Evolutionary conservation across 164 flowering plant genomes (phyloP), one percentile per base, ranked within the genome.

Genomic region (Platanus orientalis): DNA sequence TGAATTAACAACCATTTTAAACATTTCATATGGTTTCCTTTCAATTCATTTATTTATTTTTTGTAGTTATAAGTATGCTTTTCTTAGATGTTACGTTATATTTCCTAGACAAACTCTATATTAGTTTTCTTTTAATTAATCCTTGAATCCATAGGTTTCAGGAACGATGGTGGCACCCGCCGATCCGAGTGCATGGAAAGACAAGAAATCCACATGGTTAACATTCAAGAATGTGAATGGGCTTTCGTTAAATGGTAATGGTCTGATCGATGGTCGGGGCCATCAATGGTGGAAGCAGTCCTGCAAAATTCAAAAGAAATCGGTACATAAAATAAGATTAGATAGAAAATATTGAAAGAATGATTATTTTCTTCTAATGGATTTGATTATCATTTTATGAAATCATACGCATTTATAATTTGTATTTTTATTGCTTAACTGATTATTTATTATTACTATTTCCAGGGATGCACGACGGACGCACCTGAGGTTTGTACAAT

Each of bases 241-340:
- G 1, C 68, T 69, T 4, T 17, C 20, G 1, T 27, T 69, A 9
- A 12, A 24, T 30, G 73, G 73, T 11, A 7, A 30, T 20, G 67
- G 72, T 26, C 19, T n/a, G 5, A 13, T 69, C 2, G 40, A 69
- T 24, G 73, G 73, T 28, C 63, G 47, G 0, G 68, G 73, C 20
- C 21, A 30, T 6, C 32, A 20, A 7, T 69, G 73, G 73, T 69
- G 73, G 73, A 57, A 29, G 14, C 50, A 57, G 6, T 69, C 72
- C 36, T 69, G 72, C 59, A 56, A 49, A 20, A 19, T 57, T 12
- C 54, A 57, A 51, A 56, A 25, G 13, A 14, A 13, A 1, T 6
- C 27, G 58, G 66, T 62, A 61, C 36, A 5, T 12, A 1, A 24
- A 26, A 3, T 53, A 11, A 24, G n/a, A n/a, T n/a, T n/a, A n/a